Evolutionary conservation across 2,329 filamentous ascomycete species (phyloP), one percentile per base, ranked within the genome.

Genomic region (Zymoseptoria tritici): DNA sequence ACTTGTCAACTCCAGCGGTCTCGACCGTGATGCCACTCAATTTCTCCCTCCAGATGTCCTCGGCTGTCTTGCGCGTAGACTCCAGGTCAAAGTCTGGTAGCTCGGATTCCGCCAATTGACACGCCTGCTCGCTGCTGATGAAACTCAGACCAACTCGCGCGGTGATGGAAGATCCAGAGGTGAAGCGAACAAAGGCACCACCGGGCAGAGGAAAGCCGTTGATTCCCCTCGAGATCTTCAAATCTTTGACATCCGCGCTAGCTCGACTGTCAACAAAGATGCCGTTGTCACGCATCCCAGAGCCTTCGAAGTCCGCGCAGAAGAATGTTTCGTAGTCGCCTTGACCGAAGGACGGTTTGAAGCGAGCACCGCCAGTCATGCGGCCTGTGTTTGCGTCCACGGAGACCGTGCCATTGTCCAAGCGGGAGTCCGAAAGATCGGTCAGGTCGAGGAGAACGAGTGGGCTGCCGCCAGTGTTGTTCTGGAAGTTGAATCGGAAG

Each of bases 141-240:
- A 86, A 89, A 0, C 85, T 89, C 9, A 89, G 81, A 0, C 86
- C 86, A 0, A 89, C 83, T 52, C 80, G 76, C 0, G 81, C 84
- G 19, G 73, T 76, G 20, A 84, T 66, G 0, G 69, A 68, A 8
- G 67, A 63, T 3, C 72, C 72, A 62, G 72, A 83, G 1, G 72
- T 75, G 62, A 83, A 83, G 1, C 74, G 72, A 19, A 74, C 64
- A 55, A 72, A 77, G 13, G 67, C 74, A 2, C 75, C 75, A 4
- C 72, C 75, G 13, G 74, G 75, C 9, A 77, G 66, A 54, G 65
- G 71, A 9, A 67, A 72, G 49, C 72, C 70, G 60, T 82, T 72
- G 55, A 74, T 73, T 11, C 67, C 67, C 36, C 75, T 59, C 2
- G 67, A 65, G 1, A 68, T 68, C 29, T 57, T 64, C 61, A 77